A percentile compares a stretch with the other conserved stretches of the same genome.
These are phyloP conservation scores for Boletus speciosus DNA, from an alignment of 768 basidiomycete species.

Conservation along the genomic window DNA sequence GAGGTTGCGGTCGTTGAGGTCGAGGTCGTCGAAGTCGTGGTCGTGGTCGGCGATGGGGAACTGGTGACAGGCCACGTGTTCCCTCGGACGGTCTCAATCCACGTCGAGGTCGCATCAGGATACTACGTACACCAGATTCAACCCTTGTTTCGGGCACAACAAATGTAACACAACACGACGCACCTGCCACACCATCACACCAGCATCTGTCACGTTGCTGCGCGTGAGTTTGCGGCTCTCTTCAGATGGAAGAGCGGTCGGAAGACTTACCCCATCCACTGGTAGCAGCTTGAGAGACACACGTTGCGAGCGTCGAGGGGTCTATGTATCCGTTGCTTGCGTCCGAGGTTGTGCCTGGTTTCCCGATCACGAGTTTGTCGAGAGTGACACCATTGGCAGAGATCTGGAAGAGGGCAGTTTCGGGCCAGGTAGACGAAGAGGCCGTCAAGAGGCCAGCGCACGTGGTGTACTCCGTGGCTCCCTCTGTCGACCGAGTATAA, in stretches of 20 bases:
- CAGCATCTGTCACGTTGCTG: slow-evolving; percentile 25
- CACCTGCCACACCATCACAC: slow-evolving; percentile 45
- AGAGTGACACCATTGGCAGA: slow-evolving; percentile 43
- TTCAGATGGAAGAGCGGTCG: not conserved
- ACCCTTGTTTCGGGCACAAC: not conserved
- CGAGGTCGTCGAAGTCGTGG: not conserved
- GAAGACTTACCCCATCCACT: slow-evolving; percentile 61
- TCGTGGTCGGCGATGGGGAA: not conserved
- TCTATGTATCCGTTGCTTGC: slow-evolving; percentile 56
- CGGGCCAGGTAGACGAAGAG: slow-evolving; percentile 60
- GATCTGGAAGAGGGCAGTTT: slow-evolving; percentile 56
- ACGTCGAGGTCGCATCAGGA: slow-evolving; percentile 37
- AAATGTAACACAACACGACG: not conserved
- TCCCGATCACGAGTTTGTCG: slow-evolving; percentile 55
- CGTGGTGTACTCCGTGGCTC: slow-evolving; percentile 58
- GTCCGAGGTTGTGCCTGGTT: slow-evolving; percentile 42
- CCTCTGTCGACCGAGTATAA: slow-evolving; percentile 40
- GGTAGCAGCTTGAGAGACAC: slow-evolving; percentile 56
- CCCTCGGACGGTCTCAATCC: slow-evolving; percentile 40
- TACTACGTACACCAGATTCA: slow-evolving; percentile 20
- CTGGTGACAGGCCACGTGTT: slow-evolving; percentile 33
- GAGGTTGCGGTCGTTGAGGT: not conserved
- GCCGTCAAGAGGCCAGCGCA: slow-evolving; percentile 55
- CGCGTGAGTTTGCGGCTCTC: not conserved
- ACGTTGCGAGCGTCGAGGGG: slow-evolving; percentile 52